Evolutionary conservation across 306 rosid species (phyloP).

Genomic region (Carpinus viminea): DNA sequence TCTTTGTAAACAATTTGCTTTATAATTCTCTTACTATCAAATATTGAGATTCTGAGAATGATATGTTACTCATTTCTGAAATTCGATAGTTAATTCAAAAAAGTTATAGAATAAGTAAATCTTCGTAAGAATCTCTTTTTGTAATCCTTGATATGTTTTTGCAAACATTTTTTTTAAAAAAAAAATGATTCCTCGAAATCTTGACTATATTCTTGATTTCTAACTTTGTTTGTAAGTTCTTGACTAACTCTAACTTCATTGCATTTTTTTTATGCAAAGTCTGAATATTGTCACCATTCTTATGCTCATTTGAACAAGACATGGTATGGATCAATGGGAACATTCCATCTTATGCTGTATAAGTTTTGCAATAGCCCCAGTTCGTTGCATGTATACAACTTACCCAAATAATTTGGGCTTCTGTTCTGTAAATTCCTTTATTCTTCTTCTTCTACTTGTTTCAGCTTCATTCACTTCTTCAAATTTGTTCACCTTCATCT

Average conservation of each 20-base stretch:
- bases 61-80: background rate
- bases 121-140: background rate
- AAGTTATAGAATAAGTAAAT: background rate
- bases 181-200: background rate
- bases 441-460: background rate
- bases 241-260: background rate
- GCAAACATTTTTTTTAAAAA: too few species aligned
- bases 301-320: background rate
- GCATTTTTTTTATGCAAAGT: background rate
- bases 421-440: conserved; percentile 42
- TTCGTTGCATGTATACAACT: background rate
- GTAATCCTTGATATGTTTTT: background rate
- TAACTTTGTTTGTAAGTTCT: too few species aligned
- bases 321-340: background rate
- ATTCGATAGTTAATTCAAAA: background rate
- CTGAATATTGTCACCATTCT: background rate
- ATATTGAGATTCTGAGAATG: background rate
- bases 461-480: background rate
- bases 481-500: background rate
- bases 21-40: too few species aligned
- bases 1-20: too few species aligned
- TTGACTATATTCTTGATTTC: background rate
- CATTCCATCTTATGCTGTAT: background rate
- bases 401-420: conserved; percentile 43
- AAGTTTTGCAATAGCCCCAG: background rate